These are phyloP conservation scores for Tanacetum coccineum DNA, from an alignment of 129 eudicot genomes.

Conservation along the genomic window DNA sequence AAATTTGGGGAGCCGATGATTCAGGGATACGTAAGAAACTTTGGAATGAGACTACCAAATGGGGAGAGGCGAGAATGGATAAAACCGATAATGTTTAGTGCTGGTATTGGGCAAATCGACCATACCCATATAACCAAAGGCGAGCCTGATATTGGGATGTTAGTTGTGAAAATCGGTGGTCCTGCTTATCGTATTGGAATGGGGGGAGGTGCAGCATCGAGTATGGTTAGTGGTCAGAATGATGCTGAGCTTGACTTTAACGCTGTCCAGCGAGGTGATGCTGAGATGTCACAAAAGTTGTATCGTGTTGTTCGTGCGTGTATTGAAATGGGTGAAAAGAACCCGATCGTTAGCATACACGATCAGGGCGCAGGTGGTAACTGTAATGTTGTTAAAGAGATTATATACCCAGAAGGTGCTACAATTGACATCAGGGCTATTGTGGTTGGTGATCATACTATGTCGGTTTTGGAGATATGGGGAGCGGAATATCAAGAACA, in stretches of 20 bases:
- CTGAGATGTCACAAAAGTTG: constrained; percentile 90
- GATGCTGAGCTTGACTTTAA: constrained; percentile 90
- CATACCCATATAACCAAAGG: constrained; percentile 80
- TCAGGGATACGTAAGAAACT: constrained; percentile 86
- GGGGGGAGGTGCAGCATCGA: constrained; percentile 99
- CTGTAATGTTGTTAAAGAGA: constrained; percentile 94
- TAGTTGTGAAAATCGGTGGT: constrained; percentile 93
- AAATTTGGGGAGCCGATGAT: constrained; percentile 52
- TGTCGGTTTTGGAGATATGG: constrained; percentile 98
- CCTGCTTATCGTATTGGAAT: constrained; percentile 96
- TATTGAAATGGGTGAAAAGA: constrained; percentile 83
- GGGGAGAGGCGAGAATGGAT: constrained; percentile 94
- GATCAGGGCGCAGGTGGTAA: constrained; percentile 99
- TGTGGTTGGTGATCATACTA: constrained; percentile 89
- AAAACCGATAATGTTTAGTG: constrained; percentile 97
- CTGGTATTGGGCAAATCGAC: constrained; percentile 91
- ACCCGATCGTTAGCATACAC: constrained; percentile 85
- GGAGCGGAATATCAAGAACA: constrained; percentile 98
- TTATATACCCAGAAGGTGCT: constrained; percentile 87
- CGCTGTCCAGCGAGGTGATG: constrained; percentile 98
- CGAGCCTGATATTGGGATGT: constrained; percentile 88
- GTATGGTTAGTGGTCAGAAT: constrained; percentile 96
- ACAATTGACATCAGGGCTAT: constrained; percentile 81
- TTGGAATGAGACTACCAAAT: constrained; percentile 83
- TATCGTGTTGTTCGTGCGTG: constrained; percentile 96